A percentile compares a stretch with the other conserved stretches of the same genome.
phyloP scores from a whole-genome alignment of 129 eudicot species.

The Ambrosia artemisiifolia region DNA sequence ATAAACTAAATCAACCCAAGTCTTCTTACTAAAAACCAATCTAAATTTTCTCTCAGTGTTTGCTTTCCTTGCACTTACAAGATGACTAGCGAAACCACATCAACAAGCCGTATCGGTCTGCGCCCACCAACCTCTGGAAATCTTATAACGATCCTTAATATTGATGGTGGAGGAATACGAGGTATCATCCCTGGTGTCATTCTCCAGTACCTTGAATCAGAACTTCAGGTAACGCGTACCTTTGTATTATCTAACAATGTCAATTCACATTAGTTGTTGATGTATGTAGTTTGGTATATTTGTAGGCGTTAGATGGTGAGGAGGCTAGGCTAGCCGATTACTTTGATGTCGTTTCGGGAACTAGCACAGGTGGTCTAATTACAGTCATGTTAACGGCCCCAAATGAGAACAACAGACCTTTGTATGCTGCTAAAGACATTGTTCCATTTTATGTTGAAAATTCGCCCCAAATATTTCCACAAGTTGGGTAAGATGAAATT shows the following conservation, averaged over 20 bases:
- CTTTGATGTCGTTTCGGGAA: conserved; percentile 50
- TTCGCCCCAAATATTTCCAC: conserved; percentile 53
- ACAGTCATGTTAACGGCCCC: conserved; percentile 55
- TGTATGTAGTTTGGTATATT: neutral
- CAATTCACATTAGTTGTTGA: neutral
- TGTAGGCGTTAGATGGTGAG: conserved; percentile 45
- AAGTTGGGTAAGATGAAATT: conserved; percentile 26
- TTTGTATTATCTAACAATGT: no score
- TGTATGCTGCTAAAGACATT: conserved; percentile 52
- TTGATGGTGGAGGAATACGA: conserved; percentile 60
- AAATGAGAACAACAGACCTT: conserved; percentile 36
- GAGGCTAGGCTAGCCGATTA: conserved; percentile 35
- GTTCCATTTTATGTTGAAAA: conserved; percentile 41
- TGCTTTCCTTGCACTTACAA: neutral
- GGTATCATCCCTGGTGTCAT: conserved; percentile 55
- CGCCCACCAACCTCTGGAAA: conserved; percentile 27
- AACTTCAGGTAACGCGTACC: conserved; percentile 28
- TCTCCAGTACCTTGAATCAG: conserved; percentile 38
- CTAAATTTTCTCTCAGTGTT: neutral
- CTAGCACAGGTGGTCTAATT: conserved; percentile 62
- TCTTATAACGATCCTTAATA: conserved; percentile 41
- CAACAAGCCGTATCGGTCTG: neutral
- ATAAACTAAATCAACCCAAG: neutral
- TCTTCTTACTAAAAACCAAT: conserved; percentile 9
- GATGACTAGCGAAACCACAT: conserved; percentile 19